Conservation (phyloP, 106 monocot genomes). For the Xerophyta viscosa region DNA sequence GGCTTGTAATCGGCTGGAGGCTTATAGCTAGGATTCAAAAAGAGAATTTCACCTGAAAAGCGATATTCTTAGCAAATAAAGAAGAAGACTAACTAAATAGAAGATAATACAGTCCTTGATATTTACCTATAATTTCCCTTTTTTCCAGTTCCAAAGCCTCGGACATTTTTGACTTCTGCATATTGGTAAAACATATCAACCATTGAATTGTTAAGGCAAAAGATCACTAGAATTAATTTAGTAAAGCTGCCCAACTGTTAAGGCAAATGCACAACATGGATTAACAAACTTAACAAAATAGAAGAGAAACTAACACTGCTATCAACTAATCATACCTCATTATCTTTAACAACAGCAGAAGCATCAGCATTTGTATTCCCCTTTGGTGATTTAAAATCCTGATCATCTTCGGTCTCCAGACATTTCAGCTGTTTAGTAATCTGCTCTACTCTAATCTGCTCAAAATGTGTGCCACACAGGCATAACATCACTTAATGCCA, state of each 20-base stretch:
- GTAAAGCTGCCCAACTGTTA: background rate
- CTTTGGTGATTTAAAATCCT: conserved; percentile 29
- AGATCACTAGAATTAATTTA: background rate
- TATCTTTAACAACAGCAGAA: conserved; percentile 16
- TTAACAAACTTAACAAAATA: background rate
- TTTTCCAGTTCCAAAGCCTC: conserved; percentile 76
- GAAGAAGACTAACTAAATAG: background rate
- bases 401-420: conserved; percentile 45
- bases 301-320: background rate
- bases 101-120: background rate
- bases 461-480: conserved; percentile 58
- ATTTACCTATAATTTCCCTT: conserved; percentile 74
- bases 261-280: background rate
- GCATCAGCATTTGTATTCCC: conserved; percentile 21
- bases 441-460: conserved; percentile 95
- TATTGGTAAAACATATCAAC: background rate
- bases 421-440: conserved; percentile 65
- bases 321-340: conserved; percentile 34
- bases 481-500: conserved; percentile 90
- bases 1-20: conserved; percentile 88
- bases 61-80: background rate
- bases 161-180: conserved; percentile 6
- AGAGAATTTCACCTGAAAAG: conserved; percentile 76
- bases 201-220: background rate
- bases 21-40: conserved; percentile 77